These are phyloP conservation scores for Leptographium procerum DNA, from an alignment of 2,329 filamentous ascomycete genomes.

Conservation along the genomic window DNA sequence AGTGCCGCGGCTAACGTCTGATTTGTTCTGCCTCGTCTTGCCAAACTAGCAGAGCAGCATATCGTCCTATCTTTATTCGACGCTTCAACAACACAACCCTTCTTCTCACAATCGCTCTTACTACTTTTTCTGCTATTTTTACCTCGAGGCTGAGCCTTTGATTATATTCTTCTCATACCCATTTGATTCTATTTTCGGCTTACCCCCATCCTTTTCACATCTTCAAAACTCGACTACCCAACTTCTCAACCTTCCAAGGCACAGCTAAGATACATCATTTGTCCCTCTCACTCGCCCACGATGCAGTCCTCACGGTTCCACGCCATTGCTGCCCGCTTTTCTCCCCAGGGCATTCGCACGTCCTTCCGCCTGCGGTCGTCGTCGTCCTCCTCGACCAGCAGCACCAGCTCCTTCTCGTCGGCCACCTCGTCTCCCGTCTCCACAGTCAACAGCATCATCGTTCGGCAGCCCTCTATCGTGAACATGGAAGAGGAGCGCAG, in stretches of 20 bases:
- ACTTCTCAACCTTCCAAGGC: neutral
- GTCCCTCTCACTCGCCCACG: slow-evolving; percentile 12
- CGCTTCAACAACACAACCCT: neutral
- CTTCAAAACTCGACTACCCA: no score
- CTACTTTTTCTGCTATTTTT: neutral
- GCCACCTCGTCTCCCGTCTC: slow-evolving; percentile 31
- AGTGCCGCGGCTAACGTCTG: neutral
- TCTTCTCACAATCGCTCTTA: neutral
- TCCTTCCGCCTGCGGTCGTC: slow-evolving; percentile 41
- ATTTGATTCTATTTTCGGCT: no score
- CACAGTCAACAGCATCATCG: slow-evolving; percentile 48
- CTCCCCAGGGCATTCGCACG: slow-evolving; percentile 34
- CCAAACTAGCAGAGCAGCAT: neutral
- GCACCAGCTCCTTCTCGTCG: slow-evolving; percentile 29
- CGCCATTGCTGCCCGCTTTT: slow-evolving; percentile 38
- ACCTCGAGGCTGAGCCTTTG: neutral
- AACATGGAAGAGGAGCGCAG: slow-evolving; percentile 46
- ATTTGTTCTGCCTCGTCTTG: neutral
- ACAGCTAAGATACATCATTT: neutral
- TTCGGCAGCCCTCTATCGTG: slow-evolving; percentile 45
- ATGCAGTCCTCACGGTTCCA: slow-evolving; percentile 41
- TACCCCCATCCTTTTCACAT: no score
- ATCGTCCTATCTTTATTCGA: neutral
- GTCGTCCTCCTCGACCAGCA: slow-evolving; percentile 23
- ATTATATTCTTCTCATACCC: neutral